These are phyloP conservation scores for Russula earlei DNA, from an alignment of 768 basidiomycete species.

Conservation along the genomic window DNA sequence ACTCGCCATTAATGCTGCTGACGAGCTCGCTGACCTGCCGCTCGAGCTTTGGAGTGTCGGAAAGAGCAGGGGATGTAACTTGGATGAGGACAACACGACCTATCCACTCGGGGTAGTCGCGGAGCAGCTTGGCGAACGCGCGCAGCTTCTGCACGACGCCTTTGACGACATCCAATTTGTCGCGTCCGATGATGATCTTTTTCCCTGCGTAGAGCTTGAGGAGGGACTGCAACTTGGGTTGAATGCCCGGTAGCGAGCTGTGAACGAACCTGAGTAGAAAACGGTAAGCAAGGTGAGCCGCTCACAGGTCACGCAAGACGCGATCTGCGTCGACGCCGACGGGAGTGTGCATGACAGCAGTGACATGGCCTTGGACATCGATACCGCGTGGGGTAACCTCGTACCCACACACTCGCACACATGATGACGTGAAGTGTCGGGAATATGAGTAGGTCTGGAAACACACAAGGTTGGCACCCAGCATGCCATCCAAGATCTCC, in stretches of 20 bases:
- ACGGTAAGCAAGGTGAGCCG: constrained; percentile 20
- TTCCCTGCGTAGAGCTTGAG: constrained; percentile 83
- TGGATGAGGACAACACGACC: constrained; percentile 84
- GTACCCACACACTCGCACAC: constrained; percentile 93
- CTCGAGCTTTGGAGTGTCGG: constrained; percentile 90
- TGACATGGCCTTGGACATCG: constrained; percentile 80
- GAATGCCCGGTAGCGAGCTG: constrained; percentile 68
- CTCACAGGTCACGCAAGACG: constrained; percentile 64
- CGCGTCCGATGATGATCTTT: constrained; percentile 96
- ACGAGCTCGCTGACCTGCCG: constrained; percentile 89
- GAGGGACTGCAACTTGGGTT: constrained; percentile 84
- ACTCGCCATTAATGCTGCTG: constrained; percentile 91
- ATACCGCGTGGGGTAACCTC: constrained; percentile 65
- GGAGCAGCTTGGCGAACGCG: constrained; percentile 89
- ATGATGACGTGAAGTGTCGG: constrained; percentile 89
- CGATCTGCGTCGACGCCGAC: constrained; percentile 93
- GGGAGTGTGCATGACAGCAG: constrained; percentile 80
- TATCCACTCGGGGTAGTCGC: constrained; percentile 92
- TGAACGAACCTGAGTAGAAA: not conserved
- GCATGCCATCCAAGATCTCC: constrained; percentile 96
- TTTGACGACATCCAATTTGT: constrained; percentile 98
- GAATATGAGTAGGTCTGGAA: constrained; percentile 98
- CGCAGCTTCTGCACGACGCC: constrained; percentile 97
- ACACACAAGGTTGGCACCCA: constrained; percentile 91
- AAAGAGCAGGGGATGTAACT: constrained; percentile 88